Evolutionary conservation across 192 early-diverging fungal species (phyloP), one percentile per base, ranked within the genome.

Genomic region (Entrophospora sp.): DNA sequence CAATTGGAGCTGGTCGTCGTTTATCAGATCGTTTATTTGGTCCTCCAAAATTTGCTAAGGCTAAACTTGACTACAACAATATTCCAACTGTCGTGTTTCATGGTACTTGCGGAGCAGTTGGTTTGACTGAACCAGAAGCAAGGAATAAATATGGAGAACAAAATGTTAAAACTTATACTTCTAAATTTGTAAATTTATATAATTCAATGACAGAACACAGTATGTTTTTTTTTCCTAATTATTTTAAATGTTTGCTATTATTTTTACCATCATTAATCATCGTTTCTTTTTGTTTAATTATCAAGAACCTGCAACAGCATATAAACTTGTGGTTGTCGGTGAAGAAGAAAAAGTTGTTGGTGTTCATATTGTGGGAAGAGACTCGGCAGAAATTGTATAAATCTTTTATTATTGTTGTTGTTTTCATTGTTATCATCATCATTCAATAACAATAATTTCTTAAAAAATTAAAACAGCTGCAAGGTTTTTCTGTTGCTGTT

Each of bases 51-150:
- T 89, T 87, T 72, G 78, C 81, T 16, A 67, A 83, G 22, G 70
- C 87, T 20, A 94, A 94, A 75, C 81, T 99, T 59, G 91, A 96
- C 73, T 97, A 97, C 77, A 78, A 64, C 65, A 92, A 94, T 79
- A 92, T 97, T 57, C 94, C 96, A 14, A 93, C 93, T 3, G 93
- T 99, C 59, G 88, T 97, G 63, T 97, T 97, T 79, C 93, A 96
- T 69, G 94, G 94, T 20, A 84, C 91, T 44, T 83, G 84, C 13
- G 96, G 93, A 44, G 86, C 89, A 20, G 76, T 94, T 48, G 96
- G 96, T n/a, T 79, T 96, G 63, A 90, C 91, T 16, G 95, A 96
- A 76, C 73, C 72, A 1, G 80, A 94, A 73, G 96, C 96, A 36
- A 73, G 74, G 38, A 63, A 79, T 42, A 79, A 82, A 69, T 91